phyloP scores from a whole-genome alignment of 129 eudicot genomes.

The Mikania micrantha region DNA sequence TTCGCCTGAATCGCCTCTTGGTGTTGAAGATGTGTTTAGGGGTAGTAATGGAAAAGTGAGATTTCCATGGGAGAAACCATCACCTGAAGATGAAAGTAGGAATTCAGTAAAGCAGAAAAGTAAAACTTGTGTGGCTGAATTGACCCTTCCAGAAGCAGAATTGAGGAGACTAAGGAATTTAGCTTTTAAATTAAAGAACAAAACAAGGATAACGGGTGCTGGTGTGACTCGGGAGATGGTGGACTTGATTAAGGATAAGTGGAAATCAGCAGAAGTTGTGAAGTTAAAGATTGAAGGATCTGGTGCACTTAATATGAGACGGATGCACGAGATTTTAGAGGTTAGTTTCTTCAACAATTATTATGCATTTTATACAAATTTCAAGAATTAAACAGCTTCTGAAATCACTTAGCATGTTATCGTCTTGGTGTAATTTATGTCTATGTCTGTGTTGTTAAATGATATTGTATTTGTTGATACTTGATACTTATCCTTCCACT shows the following conservation, averaged over 20 bases:
- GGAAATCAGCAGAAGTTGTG: slow-evolving; percentile 76
- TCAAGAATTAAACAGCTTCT: not conserved
- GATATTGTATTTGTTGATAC: no score
- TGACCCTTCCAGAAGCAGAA: slow-evolving; percentile 79
- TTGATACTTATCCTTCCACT: no score
- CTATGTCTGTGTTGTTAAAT: no score
- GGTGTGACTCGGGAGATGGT: slow-evolving; percentile 77
- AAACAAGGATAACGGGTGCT: slow-evolving; percentile 58
- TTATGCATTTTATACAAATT: not conserved
- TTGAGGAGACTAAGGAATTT: slow-evolving; percentile 62
- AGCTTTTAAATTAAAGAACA: slow-evolving; percentile 56
- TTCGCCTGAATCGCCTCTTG: slow-evolving; percentile 54
- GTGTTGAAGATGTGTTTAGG: slow-evolving; percentile 47
- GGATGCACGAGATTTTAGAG: slow-evolving; percentile 88
- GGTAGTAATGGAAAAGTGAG: slow-evolving; percentile 46
- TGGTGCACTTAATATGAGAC: slow-evolving; percentile 91
- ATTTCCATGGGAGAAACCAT: slow-evolving; percentile 89
- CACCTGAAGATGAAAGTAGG: slow-evolving; percentile 23
- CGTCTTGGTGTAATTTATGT: no score
- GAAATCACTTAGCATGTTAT: no score
- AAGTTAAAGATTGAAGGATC: slow-evolving; percentile 79
- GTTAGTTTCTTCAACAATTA: slow-evolving; percentile 34
- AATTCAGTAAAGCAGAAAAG: slow-evolving; percentile 51
- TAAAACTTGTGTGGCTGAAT: slow-evolving; percentile 67
- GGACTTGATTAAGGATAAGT: slow-evolving; percentile 64